Conservation (phyloP, 2,329 filamentous ascomycete genomes). For the Fusarium siculi region DNA sequence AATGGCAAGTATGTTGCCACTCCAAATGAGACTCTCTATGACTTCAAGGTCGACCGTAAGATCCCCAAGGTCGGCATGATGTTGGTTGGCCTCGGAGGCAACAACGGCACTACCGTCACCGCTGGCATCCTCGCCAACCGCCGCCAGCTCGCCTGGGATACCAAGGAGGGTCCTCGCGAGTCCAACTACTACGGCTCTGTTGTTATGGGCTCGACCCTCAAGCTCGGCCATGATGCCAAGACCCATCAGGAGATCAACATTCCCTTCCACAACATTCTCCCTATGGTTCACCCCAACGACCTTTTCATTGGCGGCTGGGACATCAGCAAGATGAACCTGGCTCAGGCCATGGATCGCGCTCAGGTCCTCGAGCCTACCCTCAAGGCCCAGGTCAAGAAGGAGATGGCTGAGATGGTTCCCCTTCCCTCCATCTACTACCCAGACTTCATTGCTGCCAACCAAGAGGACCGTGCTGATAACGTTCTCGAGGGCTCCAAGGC, state of each 20-base stretch:
- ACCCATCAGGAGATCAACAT: conserved; percentile 93
- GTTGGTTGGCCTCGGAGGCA: conserved; percentile 97
- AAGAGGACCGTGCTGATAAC: conserved; percentile 96
- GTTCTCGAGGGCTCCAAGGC: conserved; percentile 85
- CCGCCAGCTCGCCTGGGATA: conserved; percentile 87
- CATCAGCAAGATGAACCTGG: conserved; percentile 90
- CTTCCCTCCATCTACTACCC: conserved; percentile 98
- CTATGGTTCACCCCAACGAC: conserved; percentile 98
- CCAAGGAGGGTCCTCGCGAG: conserved; percentile 83
- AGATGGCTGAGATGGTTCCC: conserved; percentile 89
- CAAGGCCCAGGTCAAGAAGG: conserved; percentile 89
- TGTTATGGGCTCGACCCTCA: conserved; percentile 96
- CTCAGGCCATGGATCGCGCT: conserved; percentile 94
- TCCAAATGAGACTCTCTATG: conserved; percentile 89
- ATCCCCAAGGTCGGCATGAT: conserved; percentile 95
- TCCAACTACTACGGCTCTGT: conserved; percentile 99
- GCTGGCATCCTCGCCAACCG: conserved; percentile 97
- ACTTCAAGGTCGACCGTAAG: conserved; percentile 97
- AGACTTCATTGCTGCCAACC: conserved; percentile 98
- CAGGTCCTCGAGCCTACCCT: conserved; percentile 94
- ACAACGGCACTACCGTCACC: conserved; percentile 97
- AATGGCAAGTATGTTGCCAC: conserved; percentile 84
- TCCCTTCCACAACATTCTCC: conserved; percentile 91
- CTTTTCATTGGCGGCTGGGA: conserved; percentile 97
- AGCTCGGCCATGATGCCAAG: conserved; percentile 88